phyloP scores from a whole-genome alignment of 495 filamentous ascomycete species.

The Entonaema liquescens region DNA sequence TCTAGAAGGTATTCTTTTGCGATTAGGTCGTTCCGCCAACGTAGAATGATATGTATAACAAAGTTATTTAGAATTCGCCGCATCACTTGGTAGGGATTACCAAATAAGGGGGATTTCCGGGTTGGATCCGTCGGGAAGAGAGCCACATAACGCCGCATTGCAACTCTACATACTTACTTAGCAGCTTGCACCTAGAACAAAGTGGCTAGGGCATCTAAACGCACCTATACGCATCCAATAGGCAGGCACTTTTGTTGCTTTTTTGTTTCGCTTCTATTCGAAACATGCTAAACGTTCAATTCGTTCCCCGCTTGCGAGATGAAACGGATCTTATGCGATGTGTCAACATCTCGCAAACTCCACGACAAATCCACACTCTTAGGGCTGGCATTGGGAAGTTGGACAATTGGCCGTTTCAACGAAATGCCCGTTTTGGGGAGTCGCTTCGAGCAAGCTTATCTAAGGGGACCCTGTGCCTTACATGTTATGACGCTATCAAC shows the following conservation, averaged over 20 bases:
- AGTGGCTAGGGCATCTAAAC: not conserved
- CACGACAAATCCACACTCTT: not conserved
- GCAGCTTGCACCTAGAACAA: not conserved
- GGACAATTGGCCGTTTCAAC: not conserved
- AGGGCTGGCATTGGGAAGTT: not conserved
- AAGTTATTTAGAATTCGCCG: too few relatives aligned
- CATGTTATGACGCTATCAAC: not conserved
- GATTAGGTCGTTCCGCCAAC: too few relatives aligned
- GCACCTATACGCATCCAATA: not conserved
- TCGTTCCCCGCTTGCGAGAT: not conserved
- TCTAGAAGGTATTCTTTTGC: not conserved
- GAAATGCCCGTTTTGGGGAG: not conserved
- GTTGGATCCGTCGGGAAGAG: conserved; percentile 8
- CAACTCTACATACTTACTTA: too few relatives aligned
- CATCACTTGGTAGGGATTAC: not conserved
- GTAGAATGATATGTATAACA: too few relatives aligned
- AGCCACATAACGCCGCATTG: not conserved
- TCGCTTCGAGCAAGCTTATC: not conserved
- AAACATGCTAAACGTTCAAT: conserved; percentile 12
- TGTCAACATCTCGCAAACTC: not conserved
- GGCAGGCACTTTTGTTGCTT: not conserved
- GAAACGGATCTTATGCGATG: conserved; percentile 2
- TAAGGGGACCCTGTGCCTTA: not conserved
- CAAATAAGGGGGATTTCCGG: conserved; percentile 13
- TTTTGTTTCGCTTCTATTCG: conserved; percentile 10